Evolutionary conservation across 352 stramenopile genomes (phyloP), one percentile per base, ranked within the genome.

Genomic region (Globisporangium cylindrosporum): DNA sequence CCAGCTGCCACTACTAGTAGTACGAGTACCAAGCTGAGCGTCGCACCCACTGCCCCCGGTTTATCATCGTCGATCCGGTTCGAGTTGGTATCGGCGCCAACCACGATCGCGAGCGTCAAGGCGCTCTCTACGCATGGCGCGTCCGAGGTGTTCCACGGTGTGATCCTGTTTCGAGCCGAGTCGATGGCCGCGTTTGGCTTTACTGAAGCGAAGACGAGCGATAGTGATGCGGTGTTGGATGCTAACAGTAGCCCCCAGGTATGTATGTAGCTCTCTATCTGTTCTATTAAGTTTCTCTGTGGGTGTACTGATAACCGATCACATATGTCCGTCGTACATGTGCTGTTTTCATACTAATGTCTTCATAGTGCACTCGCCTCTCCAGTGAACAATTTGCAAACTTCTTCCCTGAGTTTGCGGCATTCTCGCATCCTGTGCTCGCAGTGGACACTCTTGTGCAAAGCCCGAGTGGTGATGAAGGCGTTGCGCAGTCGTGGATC

Each of bases 381-480:
- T 63, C 76, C 8, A 88, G 79, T 24, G 78, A 89, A 10, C 84
- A 92, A 22, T 91, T 94, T 60, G 79, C 76, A 12, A 36, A 53
- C 0, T 94, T 91, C 61, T 92, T 94, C 64, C 84, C 86, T 10
- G 82, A 92, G 48, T 80, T 94, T 54, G 80, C 72, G 4, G 64
- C 78, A 18, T 91, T 93, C 58, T 62, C 68, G 15, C 75, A 87
- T 56, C 81, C 80, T 0, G 77, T 92, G 24, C 55, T 93, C 38
- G 69, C 78, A 4, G 77, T 90, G 12, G 77, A 91, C 66, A 64
- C 69, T 32, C 20, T 51, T 51, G 68, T 86, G 22, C 59, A 62
- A 15, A 38, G 75, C 27, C 5, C 20, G 3, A 15, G 20, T 41
- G 20, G 15, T 24, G 54, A 22, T 12, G 53, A 22, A 2, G 25